phyloP scores from a whole-genome alignment of 106 monocot species.

The Dendrobium nobile region DNA sequence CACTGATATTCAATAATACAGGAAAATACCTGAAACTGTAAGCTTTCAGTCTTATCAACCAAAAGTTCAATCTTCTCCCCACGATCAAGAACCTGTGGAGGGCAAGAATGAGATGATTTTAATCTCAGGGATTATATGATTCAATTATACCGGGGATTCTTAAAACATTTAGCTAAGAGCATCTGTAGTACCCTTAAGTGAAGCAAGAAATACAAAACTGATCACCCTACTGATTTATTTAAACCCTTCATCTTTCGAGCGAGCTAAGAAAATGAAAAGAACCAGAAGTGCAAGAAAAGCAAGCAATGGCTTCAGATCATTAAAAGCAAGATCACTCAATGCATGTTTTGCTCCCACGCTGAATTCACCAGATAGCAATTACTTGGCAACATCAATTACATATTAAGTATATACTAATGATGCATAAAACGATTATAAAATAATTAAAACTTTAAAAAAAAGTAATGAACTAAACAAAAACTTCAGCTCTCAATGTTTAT shows the following conservation, averaged over 20 bases:
- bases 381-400: too few relatives aligned
- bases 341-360: too few relatives aligned
- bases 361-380: too few relatives aligned
- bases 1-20: background rate
- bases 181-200: background rate
- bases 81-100: slow-evolving; percentile 77
- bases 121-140: background rate
- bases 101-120: background rate
- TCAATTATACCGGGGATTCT: background rate
- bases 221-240: background rate
- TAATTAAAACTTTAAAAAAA: too few relatives aligned
- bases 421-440: too few relatives aligned
- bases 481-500: too few relatives aligned
- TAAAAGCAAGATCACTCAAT: too few relatives aligned
- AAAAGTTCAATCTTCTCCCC: slow-evolving; percentile 96
- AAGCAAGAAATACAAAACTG: background rate
- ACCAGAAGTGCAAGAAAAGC: too few relatives aligned
- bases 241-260: background rate
- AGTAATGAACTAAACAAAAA: too few relatives aligned
- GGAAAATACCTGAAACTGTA: slow-evolving; percentile 84
- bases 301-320: too few relatives aligned
- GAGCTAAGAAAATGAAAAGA: too few relatives aligned
- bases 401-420: too few relatives aligned
- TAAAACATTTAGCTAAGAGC: background rate
- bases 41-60: slow-evolving; percentile 88